These are phyloP conservation scores for Ophiostoma perfectum DNA, from an alignment of 2,329 filamentous ascomycete species.

Conservation along the genomic window DNA sequence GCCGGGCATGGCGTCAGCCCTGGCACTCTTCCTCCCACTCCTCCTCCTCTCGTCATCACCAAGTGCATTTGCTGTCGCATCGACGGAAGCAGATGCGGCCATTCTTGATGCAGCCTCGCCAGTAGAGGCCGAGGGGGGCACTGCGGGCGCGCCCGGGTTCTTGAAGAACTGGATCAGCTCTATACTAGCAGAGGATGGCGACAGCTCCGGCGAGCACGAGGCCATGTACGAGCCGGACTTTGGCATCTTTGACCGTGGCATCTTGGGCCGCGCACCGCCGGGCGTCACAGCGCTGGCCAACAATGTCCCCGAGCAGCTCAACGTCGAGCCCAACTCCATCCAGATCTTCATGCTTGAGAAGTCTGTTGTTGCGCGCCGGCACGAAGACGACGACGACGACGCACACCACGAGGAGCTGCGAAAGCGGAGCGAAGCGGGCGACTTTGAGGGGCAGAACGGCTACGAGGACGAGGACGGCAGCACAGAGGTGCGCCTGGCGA, in stretches of 20 bases:
- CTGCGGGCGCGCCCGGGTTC: background rate
- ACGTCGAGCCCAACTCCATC: conserved; percentile 57
- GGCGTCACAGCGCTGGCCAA: conserved; percentile 52
- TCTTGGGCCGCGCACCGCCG: conserved; percentile 56
- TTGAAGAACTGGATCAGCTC: conserved; percentile 9
- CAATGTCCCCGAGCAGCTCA: conserved; percentile 56
- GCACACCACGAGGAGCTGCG: conserved; percentile 25
- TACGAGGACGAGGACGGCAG: conserved; percentile 27
- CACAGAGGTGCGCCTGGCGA: conserved; percentile 20
- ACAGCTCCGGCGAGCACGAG: conserved; percentile 22
- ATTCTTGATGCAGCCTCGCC: conserved; percentile 10
- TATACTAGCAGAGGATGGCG: background rate
- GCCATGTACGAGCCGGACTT: conserved; percentile 57
- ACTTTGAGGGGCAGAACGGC: conserved; percentile 17
- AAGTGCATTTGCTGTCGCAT: conserved; percentile 37
- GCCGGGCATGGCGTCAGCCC: conserved; percentile 51
- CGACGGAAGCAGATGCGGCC: background rate
- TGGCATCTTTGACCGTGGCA: conserved; percentile 53
- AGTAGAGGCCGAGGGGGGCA: background rate
- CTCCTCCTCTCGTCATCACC: conserved; percentile 52
- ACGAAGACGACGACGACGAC: conserved; percentile 29
- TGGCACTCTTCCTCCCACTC: conserved; percentile 48
- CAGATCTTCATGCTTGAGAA: conserved; percentile 61
- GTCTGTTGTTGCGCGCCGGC: conserved; percentile 45
- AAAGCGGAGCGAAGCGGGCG: conserved; percentile 16